Percentiles rank a stretch among this genome's conserved stretches.
phyloP scores from a whole-genome alignment of 2,329 filamentous ascomycete species.

The Colletotrichum tabaci region DNA sequence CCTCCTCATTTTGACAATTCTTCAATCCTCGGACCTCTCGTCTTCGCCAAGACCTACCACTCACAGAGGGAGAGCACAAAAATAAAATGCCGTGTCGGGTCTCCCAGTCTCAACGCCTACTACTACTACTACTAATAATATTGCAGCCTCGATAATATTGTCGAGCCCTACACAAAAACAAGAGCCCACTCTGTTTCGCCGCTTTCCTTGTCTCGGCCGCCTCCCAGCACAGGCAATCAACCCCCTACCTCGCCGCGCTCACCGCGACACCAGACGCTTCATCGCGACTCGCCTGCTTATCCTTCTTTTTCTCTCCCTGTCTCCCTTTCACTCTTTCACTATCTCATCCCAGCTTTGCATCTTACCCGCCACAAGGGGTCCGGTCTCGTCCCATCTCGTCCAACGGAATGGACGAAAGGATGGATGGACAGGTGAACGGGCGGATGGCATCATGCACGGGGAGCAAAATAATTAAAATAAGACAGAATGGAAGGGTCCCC shows the following conservation, averaged over 20 bases:
- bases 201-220: conserved; percentile 8
- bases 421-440: neutral
- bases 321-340: neutral
- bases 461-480: no score
- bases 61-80: neutral
- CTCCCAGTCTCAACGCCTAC: neutral
- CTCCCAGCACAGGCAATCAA: conserved; percentile 7
- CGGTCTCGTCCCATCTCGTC: neutral
- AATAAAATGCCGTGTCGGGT: neutral
- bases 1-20: neutral
- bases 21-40: neutral
- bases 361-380: neutral
- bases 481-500: neutral
- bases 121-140: conserved; percentile 9
- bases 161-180: conserved; percentile 12
- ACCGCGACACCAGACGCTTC: neutral
- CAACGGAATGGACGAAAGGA: neutral
- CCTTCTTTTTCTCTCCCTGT: neutral
- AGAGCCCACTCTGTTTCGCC: neutral
- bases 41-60: neutral
- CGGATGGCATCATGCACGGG: no score
- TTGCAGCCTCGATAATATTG: conserved; percentile 10
- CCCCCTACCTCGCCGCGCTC: conserved; percentile 10
- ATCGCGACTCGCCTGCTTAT: conserved; percentile 3
- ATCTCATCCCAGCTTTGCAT: neutral